Conservation (phyloP, 2,329 filamentous ascomycete species). For the Apiospora koreana region DNA sequence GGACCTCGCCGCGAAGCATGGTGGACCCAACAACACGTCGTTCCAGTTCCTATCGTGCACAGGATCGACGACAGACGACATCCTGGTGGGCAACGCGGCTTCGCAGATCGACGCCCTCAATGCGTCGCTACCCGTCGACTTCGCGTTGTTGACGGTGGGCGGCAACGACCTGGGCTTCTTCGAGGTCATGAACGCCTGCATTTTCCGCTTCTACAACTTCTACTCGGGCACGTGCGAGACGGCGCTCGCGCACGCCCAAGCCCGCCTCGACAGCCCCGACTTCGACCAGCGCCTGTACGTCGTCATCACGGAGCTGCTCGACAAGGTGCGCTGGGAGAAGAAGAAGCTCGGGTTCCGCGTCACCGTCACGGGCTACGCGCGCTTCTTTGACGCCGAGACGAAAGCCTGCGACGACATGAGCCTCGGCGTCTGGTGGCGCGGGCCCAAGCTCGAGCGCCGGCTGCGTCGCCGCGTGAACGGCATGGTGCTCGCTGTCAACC, state of each 20-base stretch:
- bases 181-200: conserved; percentile 50
- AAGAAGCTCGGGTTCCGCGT: conserved; percentile 43
- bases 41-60: conserved; percentile 51
- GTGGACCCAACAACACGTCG: conserved; percentile 27
- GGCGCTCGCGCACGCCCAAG: conserved; percentile 37
- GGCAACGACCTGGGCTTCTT: conserved; percentile 53
- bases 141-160: conserved; percentile 48
- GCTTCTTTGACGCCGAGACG: conserved; percentile 49
- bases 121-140: conserved; percentile 37
- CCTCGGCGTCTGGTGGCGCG: conserved; percentile 48
- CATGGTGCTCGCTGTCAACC: conserved; percentile 45
- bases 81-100: conserved; percentile 36
- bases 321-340: conserved; percentile 45
- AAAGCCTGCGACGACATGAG: conserved; percentile 44
- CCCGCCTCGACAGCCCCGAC: conserved; percentile 33
- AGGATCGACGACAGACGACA: conserved; percentile 42
- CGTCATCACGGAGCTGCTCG: conserved; percentile 44
- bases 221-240: conserved; percentile 47
- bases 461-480: conserved; percentile 43
- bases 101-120: conserved; percentile 47
- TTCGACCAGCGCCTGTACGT: conserved; percentile 42
- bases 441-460: conserved; percentile 40
- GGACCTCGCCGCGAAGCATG: conserved; percentile 34
- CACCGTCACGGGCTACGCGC: conserved; percentile 49
- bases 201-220: conserved; percentile 51